Evolutionary conservation across 2,329 filamentous ascomycete species (phyloP).

Genomic region (Fusarium sp.): DNA sequence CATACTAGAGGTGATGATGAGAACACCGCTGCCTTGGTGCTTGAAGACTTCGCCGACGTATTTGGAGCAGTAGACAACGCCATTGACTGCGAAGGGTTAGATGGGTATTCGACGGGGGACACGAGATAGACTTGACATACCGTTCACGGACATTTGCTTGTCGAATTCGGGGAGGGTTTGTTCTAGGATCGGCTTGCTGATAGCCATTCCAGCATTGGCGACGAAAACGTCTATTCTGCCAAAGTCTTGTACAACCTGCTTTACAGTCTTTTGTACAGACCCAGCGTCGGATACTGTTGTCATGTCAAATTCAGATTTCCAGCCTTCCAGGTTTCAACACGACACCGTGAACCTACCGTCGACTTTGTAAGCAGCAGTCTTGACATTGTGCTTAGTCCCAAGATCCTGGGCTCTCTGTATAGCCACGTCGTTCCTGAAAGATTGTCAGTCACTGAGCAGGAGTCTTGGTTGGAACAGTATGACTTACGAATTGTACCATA

Average conservation of each 20-base stretch:
- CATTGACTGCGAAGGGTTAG: slow-evolving; percentile 48
- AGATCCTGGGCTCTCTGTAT: background rate
- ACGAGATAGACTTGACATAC: background rate
- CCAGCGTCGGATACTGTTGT: background rate
- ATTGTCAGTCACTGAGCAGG: background rate
- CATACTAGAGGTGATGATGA: slow-evolving; percentile 61
- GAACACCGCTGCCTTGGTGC: slow-evolving; percentile 53
- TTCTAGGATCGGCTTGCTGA: slow-evolving; percentile 64
- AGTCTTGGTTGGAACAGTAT: background rate
- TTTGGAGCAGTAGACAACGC: slow-evolving; percentile 54
- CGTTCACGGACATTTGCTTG: slow-evolving; percentile 61
- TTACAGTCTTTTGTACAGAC: background rate
- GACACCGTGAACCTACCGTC: background rate
- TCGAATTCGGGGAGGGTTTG: slow-evolving; percentile 60
- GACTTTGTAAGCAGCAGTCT: background rate
- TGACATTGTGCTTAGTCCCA: background rate
- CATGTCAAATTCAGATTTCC: background rate
- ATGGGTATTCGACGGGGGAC: rapidly evolving
- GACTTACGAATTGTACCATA: slow-evolving; percentile 36
- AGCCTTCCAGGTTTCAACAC: too few relatives aligned
- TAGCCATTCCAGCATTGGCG: slow-evolving; percentile 33
- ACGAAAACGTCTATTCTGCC: background rate
- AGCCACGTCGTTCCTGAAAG: background rate
- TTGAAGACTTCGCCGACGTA: slow-evolving; percentile 54
- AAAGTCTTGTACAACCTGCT: background rate